phyloP scores from a whole-genome alignment of 2,329 filamentous ascomycete genomes.

The Neonectria ditissima region DNA sequence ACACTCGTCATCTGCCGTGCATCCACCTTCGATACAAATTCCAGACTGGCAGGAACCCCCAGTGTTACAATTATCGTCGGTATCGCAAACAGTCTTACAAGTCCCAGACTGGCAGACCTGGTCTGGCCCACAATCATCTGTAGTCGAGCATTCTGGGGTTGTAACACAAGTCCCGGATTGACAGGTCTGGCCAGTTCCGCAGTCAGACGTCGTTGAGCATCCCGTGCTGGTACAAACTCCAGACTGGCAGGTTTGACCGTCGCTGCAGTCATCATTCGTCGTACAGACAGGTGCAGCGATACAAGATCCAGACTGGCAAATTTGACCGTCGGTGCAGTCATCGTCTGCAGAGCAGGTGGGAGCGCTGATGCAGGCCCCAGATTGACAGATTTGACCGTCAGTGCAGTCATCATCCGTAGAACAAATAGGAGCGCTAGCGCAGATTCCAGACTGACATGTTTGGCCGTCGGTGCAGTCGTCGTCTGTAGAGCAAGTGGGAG shows the following conservation, averaged over 20 bases:
- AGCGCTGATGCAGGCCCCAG: conserved; percentile 5
- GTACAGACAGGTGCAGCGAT: neutral
- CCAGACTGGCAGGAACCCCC: neutral
- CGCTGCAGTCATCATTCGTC: neutral
- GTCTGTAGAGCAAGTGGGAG: neutral
- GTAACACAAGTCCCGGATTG: conserved; percentile 1
- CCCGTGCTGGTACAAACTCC: neutral
- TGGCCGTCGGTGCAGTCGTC: neutral
- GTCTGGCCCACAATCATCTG: neutral
- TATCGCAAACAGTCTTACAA: neutral
- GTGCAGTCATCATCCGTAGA: neutral
- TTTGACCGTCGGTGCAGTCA: neutral
- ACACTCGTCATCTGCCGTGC: neutral
- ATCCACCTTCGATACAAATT: neutral
- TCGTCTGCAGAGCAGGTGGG: neutral
- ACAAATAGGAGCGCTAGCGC: neutral
- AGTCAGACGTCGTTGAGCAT: neutral
- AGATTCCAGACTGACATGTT: neutral
- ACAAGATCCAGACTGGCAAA: conserved; percentile 6
- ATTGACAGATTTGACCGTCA: neutral
- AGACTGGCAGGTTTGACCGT: neutral
- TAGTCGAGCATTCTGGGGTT: neutral
- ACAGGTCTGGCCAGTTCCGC: conserved; percentile 1
- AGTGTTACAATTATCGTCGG: neutral
- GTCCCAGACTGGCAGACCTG: neutral